Evolutionary conservation across 768 basidiomycete genomes (phyloP).

Genomic region (Suillus alpinus): DNA sequence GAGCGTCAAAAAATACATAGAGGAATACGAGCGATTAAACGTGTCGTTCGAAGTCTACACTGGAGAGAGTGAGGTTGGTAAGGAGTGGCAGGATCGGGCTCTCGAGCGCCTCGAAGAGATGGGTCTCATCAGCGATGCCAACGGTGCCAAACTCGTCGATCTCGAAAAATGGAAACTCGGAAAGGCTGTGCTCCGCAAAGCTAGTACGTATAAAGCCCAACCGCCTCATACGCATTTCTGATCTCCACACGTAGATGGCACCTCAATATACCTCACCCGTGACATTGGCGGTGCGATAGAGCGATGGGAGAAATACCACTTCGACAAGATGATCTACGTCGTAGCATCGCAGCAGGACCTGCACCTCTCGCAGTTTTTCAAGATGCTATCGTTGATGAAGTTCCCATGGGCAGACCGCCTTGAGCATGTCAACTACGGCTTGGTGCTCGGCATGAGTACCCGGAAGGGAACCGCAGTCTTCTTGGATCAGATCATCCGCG

Average conservation of each 20-base stretch:
- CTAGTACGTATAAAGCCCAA: conserved; percentile 42
- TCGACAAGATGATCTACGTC: conserved; percentile 93
- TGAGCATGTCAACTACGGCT: conserved; percentile 87
- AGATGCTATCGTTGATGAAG: conserved; percentile 85
- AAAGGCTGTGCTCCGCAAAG: conserved; percentile 88
- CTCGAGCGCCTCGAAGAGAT: conserved; percentile 66
- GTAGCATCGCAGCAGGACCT: conserved; percentile 85
- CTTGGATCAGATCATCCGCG: conserved; percentile 88
- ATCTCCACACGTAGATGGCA: conserved; percentile 61
- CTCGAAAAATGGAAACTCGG: conserved; percentile 88
- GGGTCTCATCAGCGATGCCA: conserved; percentile 70
- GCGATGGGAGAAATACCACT: conserved; percentile 88
- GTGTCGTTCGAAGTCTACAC: conserved; percentile 90
- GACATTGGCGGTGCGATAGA: conserved; percentile 94
- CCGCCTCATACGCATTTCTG: not conserved
- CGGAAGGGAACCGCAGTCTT: conserved; percentile 93
- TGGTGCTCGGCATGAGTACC: conserved; percentile 95
- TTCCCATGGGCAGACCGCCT: conserved; percentile 83
- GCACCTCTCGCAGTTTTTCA: conserved; percentile 90
- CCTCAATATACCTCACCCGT: conserved; percentile 90
- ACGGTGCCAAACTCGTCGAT: conserved; percentile 86
- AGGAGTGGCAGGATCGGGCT: conserved; percentile 70
- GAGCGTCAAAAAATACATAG: conserved; percentile 84
- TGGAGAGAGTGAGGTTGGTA: conserved; percentile 82
- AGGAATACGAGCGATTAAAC: conserved; percentile 87